Conservation (phyloP, 2,329 filamentous ascomycete species). For the Cytospora schulzeri region DNA sequence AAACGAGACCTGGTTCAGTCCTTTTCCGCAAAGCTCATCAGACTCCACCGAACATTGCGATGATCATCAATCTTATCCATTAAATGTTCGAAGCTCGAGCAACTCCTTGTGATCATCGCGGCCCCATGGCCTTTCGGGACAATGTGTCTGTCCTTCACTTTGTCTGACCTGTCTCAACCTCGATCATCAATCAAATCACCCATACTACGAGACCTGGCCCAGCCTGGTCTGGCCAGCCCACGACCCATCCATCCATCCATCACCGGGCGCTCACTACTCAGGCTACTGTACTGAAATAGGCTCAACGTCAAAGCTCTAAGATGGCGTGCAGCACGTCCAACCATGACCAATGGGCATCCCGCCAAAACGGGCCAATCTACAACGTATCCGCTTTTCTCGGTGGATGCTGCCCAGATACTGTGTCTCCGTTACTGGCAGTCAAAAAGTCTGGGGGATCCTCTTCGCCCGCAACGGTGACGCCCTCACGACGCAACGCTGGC, state of each 20-base stretch:
- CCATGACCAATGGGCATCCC: conserved; percentile 17
- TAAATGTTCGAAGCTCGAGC: neutral
- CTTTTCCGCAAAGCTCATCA: neutral
- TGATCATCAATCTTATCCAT: conserved; percentile 1
- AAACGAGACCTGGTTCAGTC: conserved; percentile 14
- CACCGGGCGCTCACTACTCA: conserved; percentile 12
- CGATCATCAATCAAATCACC: conserved; percentile 1
- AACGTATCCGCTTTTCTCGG: conserved; percentile 7
- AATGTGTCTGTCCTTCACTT: neutral
- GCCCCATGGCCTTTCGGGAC: conserved; percentile 2
- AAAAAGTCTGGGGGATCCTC: neutral
- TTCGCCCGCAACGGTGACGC: neutral
- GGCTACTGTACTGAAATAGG: conserved; percentile 2
- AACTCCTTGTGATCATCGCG: neutral
- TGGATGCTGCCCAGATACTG: conserved; percentile 4
- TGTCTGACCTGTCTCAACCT: neutral
- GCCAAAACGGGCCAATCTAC: conserved; percentile 19
- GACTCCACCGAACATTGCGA: neutral
- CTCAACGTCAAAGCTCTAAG: conserved; percentile 21
- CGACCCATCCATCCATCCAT: neutral
- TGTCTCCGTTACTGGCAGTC: neutral
- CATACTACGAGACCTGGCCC: conserved; percentile 6
- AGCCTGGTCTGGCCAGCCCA: conserved; percentile 2
- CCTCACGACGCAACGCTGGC: conserved; percentile 1
- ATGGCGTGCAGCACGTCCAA: conserved; percentile 7